Evolutionary conservation across 108 stramenopile species (phyloP), one percentile per base, ranked within the genome.

Genomic region (Nannochloropsis gaditana): DNA sequence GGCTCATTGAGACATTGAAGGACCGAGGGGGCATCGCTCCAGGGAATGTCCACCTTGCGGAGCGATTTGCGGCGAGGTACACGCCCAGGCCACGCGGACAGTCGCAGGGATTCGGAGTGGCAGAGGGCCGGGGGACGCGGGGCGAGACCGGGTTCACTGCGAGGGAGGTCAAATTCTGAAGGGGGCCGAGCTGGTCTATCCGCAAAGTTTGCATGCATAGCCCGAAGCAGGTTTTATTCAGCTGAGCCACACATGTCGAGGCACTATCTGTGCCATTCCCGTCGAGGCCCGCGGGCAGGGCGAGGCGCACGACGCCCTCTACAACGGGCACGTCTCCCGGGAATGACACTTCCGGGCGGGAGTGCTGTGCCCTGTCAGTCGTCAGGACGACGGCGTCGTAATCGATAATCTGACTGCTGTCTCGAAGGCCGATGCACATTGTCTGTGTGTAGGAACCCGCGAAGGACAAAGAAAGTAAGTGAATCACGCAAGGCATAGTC

Each of bases 211-310:
- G 19, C 15, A 73, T 15, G n/a, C 59, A 73, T n/a, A n/a, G 59
- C 59, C 59, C 59, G 59, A 73, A 73, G 59, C 59, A 73, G 19
- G 59, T 73, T n/a, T 73, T 73, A 73, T n/a, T 73, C 59, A 73
- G 59, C 59, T 73, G 59, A n/a, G 59, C 8, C 19, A 73, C 19
- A 0, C 59, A 73, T 15, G 59, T n/a, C 15, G 59, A 2, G n/a
- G n/a, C 59, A 4, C 19, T n/a, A n/a, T 73, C 59, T n/a, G 59
- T 73, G 15, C 59, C 59, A n/a, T 73, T 73, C 19, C 59, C 19
- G 59, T 73, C 59, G n/a, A n/a, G 3, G 59, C 59, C n/a, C 6
- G 47, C 11, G 15, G 47, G 47, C 47, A 50, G 47, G 11, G 47
- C 15, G 47, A 73, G n/a, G 59, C 59, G 59, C 19, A 73, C n/a